These are phyloP conservation scores for Apophysomyces ossiformis DNA, from an alignment of 371 early-diverging fungal genomes.

Conservation along the genomic window DNA sequence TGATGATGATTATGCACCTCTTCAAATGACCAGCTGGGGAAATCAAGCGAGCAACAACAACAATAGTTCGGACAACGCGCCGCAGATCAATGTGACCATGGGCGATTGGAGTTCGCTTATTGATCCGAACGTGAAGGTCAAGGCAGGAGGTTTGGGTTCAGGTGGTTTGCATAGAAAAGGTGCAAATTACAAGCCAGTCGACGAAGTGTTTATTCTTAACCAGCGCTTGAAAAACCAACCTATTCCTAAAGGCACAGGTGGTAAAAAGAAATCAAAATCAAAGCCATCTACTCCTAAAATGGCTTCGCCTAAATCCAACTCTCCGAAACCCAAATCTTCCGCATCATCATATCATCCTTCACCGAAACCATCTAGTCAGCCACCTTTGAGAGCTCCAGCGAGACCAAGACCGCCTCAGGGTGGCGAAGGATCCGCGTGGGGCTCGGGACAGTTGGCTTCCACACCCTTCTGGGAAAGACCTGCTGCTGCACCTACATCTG, in stretches of 20 bases:
- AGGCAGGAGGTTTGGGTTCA: conserved; percentile 43
- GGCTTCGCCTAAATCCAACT: conserved; percentile 10
- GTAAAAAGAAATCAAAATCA: conserved; percentile 20
- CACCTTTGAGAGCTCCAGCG: too few species aligned
- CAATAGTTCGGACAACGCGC: conserved; percentile 20
- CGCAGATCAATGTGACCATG: conserved; percentile 30
- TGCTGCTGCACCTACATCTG: conserved; percentile 9
- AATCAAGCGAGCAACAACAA: conserved; percentile 1
- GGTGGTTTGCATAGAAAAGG: conserved; percentile 55
- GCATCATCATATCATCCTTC: background rate
- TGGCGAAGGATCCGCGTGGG: conserved; percentile 31
- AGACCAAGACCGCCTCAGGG: conserved; percentile 8
- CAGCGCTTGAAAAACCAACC: conserved; percentile 37
- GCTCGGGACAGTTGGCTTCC: conserved; percentile 24
- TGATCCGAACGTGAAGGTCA: conserved; percentile 46
- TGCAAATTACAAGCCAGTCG: conserved; percentile 49
- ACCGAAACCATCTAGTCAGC: conserved; percentile 3
- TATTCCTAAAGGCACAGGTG: conserved; percentile 25
- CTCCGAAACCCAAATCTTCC: conserved; percentile 14
- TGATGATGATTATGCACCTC: conserved; percentile 21
- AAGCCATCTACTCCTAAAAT: conserved; percentile 15
- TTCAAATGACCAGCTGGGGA: conserved; percentile 21
- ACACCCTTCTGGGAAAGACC: conserved; percentile 48
- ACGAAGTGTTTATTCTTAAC: conserved; percentile 44
- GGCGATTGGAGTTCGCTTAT: conserved; percentile 45